A percentile compares a stretch with the other conserved stretches of the same genome.
Conservation (phyloP, 139 green algal species). For the Volvox reticuliferus region DNA sequence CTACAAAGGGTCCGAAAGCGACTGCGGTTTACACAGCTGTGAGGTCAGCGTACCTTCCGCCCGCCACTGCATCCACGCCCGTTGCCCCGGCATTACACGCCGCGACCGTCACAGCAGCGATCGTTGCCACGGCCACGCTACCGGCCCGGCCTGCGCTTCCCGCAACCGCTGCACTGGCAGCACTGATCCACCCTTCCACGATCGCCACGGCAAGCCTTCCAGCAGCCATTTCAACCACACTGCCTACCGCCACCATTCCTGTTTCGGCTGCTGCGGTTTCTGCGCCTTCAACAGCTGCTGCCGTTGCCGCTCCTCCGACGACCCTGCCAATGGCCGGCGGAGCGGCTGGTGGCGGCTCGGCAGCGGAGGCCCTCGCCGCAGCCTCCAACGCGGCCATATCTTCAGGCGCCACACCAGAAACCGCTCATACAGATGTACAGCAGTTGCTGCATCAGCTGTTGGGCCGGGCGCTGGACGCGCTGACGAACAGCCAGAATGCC, state of each 20-base stretch:
- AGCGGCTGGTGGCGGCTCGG: not conserved
- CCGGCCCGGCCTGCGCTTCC: not conserved
- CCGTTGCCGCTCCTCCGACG: not conserved
- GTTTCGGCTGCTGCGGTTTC: not conserved
- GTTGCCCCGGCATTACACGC: not conserved
- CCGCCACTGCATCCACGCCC: not conserved
- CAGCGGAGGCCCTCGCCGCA: not conserved
- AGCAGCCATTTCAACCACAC: too few species aligned
- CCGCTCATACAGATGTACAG: not conserved
- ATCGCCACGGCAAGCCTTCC: not conserved
- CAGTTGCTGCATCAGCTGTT: conserved; percentile 9
- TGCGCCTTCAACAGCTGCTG: not conserved
- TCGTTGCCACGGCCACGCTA: not conserved
- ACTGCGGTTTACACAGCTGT: not conserved
- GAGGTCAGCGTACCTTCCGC: not conserved
- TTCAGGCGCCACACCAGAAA: not conserved
- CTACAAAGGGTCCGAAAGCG: not conserved
- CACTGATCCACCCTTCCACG: not conserved
- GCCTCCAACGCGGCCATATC: not conserved
- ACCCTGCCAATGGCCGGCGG: not conserved
- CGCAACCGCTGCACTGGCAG: not conserved
- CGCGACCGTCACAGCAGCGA: not conserved
- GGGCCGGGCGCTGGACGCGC: not conserved
- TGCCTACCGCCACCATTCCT: not conserved
- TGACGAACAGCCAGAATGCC: conserved; percentile 31